These are phyloP conservation scores for Rhizopus sp. DNA, from an alignment of 371 early-diverging fungal genomes.

Conservation along the genomic window DNA sequence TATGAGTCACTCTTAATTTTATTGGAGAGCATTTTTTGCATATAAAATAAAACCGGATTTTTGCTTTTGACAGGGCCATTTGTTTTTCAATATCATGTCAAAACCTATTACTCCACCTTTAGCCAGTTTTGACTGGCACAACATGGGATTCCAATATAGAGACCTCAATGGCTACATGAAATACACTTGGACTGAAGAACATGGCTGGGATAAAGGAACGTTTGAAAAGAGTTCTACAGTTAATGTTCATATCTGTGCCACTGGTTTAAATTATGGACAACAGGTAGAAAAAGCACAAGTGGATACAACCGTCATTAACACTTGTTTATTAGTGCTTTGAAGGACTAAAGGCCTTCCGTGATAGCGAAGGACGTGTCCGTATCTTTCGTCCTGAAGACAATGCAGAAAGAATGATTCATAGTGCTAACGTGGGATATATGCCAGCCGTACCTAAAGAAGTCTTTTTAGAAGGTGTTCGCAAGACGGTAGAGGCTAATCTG, in stretches of 20 bases:
- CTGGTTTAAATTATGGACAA: conserved; percentile 76
- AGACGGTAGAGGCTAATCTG: conserved; percentile 63
- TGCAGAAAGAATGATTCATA: conserved; percentile 65
- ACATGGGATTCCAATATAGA: conserved; percentile 71
- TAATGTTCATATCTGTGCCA: conserved; percentile 57
- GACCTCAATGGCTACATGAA: conserved; percentile 66
- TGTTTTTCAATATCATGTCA: conserved; percentile 11
- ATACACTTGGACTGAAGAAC: conserved; percentile 62
- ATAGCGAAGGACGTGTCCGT: conserved; percentile 71
- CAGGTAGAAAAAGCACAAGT: conserved; percentile 38
- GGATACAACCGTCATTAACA: not conserved
- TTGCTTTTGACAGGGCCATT: not conserved
- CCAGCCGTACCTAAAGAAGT: conserved; percentile 62
- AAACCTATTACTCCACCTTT: conserved; percentile 32
- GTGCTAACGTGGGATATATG: conserved; percentile 66
- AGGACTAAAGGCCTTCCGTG: conserved; percentile 82
- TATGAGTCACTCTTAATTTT: no score
- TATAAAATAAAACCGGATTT: no score
- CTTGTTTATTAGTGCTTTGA: conserved; percentile 65
- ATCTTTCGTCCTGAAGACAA: conserved; percentile 78
- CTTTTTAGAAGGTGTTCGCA: conserved; percentile 67
- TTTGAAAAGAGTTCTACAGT: conserved; percentile 52
- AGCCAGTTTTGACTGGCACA: conserved; percentile 64
- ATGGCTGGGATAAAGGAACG: conserved; percentile 67
- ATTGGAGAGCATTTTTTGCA: no score